Evolutionary conservation across 192 early-diverging fungal species (phyloP), one percentile per base, ranked within the genome.

Genomic region (Dispira simplex): DNA sequence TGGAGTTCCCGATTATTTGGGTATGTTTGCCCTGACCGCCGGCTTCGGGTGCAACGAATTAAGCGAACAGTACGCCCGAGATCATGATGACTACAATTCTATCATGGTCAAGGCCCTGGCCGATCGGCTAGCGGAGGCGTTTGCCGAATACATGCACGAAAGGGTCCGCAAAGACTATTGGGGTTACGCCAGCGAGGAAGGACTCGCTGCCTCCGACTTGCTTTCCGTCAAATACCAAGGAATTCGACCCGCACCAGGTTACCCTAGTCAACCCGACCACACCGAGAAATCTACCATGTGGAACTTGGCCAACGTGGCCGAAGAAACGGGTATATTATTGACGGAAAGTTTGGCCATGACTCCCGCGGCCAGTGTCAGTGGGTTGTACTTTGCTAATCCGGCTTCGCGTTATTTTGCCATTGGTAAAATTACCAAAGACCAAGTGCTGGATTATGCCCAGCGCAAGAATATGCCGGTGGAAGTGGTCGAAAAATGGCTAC

Each of bases 21-120:
- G 91, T 60, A 86, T 87, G 69, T 88, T 97, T 70, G 93, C 93
- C 5, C 92, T 91, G 13, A 87, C 86, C 23, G 82, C 85, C 44
- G 90, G 91, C 11, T 94, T 97, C 71, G 93, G 93, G 46, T 86
- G 87, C 39, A 91, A 97, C 68, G 90, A 89, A 64, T 74, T 90
- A 57, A 84, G 83, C n/a, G 79, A 73, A n/a, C 78, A 87, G 69
- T 93, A 85, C 67, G 82, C 89, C 58, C 73, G 71, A 1, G 83
- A 85, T 54, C 85, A 87, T 63, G 93, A 97, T 74, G 93, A 97
- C 74, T 97, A 91, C 76, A 81, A 76, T 39, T 81, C 84, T 55
- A 97, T 97, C 69, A 93, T 97, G 93, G 83, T 88, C 67, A 97
- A 97, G 74, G 90, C 92, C 1, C 75, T 97, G 32, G 93, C 93